A percentile compares a stretch with the other conserved stretches of the same genome.
phyloP scores from a whole-genome alignment of 805 yeast species.

The Maudiozyma saulgeensis region DNA sequence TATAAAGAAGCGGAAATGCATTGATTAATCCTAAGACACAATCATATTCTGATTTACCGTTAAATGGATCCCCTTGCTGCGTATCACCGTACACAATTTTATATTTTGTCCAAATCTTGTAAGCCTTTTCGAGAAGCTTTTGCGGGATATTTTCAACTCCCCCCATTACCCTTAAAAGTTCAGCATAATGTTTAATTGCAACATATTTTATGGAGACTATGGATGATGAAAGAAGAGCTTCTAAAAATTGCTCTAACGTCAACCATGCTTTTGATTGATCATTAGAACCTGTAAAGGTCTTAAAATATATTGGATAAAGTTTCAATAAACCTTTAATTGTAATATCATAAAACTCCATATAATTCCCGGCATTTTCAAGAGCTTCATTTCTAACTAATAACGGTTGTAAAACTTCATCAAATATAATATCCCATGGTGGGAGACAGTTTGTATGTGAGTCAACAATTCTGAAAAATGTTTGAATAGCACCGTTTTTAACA shows the following conservation, averaged over 20 bases:
- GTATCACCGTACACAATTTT: constrained; percentile 37
- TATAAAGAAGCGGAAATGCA: constrained; percentile 42
- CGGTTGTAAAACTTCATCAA: constrained; percentile 49
- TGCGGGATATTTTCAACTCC: constrained; percentile 27
- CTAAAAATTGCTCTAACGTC: constrained; percentile 42
- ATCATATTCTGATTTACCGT: constrained; percentile 42
- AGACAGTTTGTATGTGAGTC: constrained; percentile 56
- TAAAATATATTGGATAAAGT: constrained; percentile 46
- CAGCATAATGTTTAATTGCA: constrained; percentile 46
- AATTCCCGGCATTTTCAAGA: constrained; percentile 31
- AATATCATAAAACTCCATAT: constrained; percentile 54
- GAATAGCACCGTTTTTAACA: constrained; percentile 82
- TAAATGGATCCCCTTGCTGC: constrained; percentile 18
- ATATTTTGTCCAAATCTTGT: constrained; percentile 42
- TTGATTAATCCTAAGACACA: constrained; percentile 46
- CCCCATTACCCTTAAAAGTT: constrained; percentile 40
- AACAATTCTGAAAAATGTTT: constrained; percentile 75
- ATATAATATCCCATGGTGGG: constrained; percentile 62
- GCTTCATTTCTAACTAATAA: constrained; percentile 30
- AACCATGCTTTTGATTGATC: constrained; percentile 40
- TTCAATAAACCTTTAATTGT: constrained; percentile 58
- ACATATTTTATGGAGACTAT: constrained; percentile 38
- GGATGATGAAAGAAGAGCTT: constrained; percentile 32
- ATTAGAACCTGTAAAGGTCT: constrained; percentile 20
- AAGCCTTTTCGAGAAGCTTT: constrained; percentile 31